These are phyloP conservation scores for Chalciporus sphaerocephalus DNA, from an alignment of 768 basidiomycete species.

Conservation along the genomic window DNA sequence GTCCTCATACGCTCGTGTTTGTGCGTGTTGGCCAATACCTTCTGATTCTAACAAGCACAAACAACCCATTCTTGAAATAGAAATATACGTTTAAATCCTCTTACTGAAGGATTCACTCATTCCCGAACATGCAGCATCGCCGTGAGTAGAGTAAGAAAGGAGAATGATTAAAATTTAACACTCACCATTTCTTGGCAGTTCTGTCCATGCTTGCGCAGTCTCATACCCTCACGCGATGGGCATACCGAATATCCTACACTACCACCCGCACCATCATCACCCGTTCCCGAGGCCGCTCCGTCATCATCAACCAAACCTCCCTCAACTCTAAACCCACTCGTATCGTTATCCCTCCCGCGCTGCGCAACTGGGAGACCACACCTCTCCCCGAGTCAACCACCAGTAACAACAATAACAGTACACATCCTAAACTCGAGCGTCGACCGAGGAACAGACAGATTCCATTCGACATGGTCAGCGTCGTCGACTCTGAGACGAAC, in stretches of 20 bases:
- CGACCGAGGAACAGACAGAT: conserved; percentile 40
- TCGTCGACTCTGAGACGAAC: conserved; percentile 45
- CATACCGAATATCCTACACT: not conserved
- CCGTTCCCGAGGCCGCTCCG: not conserved
- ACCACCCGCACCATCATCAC: conserved; percentile 8
- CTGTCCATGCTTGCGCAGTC: conserved; percentile 2
- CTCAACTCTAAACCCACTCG: not conserved
- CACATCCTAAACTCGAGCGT: conserved; percentile 5
- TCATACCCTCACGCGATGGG: conserved; percentile 4
- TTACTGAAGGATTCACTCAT: not conserved
- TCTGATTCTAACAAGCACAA: conserved; percentile 23
- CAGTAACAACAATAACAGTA: not conserved
- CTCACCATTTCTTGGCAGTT: not conserved
- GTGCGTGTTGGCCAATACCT: conserved; percentile 21
- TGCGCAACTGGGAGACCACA: conserved; percentile 7
- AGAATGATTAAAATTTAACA: too few species aligned
- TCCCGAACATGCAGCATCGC: conserved; percentile 8
- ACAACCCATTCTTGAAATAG: conserved; percentile 20
- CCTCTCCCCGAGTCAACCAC: not conserved
- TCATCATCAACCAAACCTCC: not conserved
- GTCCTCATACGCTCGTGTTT: conserved; percentile 10
- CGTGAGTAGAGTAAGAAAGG: not conserved
- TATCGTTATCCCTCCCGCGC: conserved; percentile 11
- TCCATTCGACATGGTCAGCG: conserved; percentile 36
- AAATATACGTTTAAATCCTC: not conserved